Conservation (phyloP, 140 eudicot genomes). For the Ambrosia hybrid region DNA sequence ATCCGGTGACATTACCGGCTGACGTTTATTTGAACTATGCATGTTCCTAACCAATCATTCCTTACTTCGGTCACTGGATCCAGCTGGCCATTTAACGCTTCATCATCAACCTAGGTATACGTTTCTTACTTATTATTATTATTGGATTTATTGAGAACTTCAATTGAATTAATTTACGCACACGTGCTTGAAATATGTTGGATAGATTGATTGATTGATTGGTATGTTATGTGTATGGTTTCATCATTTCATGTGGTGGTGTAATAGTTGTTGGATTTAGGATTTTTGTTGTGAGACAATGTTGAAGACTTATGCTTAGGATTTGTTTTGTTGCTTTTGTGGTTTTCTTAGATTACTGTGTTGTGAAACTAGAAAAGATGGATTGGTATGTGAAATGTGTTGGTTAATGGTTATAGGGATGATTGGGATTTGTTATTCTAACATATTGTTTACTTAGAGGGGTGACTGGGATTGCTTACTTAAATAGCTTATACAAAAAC, state of each 20-base stretch:
- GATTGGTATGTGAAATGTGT: background rate
- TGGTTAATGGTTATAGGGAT: background rate
- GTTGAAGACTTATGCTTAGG: too few species aligned
- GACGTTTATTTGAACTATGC: too few species aligned
- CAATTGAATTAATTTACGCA: constrained; percentile 19
- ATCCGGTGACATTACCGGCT: too few species aligned
- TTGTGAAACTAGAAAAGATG: too few species aligned
- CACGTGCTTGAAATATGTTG: background rate
- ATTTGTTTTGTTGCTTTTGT: too few species aligned
- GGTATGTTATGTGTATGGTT: background rate
- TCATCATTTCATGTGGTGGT: background rate
- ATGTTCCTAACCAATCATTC: constrained; percentile 46
- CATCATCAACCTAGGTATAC: constrained; percentile 51
- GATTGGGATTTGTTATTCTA: background rate
- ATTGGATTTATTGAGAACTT: background rate
- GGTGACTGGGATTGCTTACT: too few species aligned
- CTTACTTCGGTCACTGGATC: constrained; percentile 41
- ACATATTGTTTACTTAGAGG: background rate
- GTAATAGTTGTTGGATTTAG: background rate
- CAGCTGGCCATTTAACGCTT: constrained; percentile 47
- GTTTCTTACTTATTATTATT: background rate
- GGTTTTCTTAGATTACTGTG: too few species aligned
- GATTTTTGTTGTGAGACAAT: background rate
- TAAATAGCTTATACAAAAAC: too few species aligned
- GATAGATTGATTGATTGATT: background rate